These are phyloP conservation scores for Trametes polyzona DNA, from an alignment of 1,284 basidiomycete species.

Conservation along the genomic window DNA sequence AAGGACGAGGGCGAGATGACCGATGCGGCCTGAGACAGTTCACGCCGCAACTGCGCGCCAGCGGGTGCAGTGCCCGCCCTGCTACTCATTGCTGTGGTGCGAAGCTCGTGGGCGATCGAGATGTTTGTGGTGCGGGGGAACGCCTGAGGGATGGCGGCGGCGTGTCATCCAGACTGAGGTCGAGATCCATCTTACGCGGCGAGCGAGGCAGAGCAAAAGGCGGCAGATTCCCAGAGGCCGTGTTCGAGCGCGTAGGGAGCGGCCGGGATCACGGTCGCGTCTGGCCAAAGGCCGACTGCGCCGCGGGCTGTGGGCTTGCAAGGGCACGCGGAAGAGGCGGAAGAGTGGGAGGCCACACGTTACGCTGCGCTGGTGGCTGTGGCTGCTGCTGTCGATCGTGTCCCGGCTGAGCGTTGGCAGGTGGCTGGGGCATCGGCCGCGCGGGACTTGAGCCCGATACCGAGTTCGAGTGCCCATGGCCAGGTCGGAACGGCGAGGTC, in stretches of 20 bases:
- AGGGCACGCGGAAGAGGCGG: slow-evolving; percentile 38
- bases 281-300: slow-evolving; percentile 12
- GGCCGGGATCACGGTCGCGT: slow-evolving; percentile 13
- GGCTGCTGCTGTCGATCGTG: slow-evolving; percentile 10
- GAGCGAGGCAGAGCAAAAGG: slow-evolving; percentile 16
- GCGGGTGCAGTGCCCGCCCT: slow-evolving; percentile 12
- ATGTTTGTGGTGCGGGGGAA: slow-evolving; percentile 36
- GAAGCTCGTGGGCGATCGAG: slow-evolving; percentile 20
- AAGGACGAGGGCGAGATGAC: slow-evolving; percentile 34
- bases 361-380: slow-evolving; percentile 13
- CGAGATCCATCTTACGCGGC: slow-evolving; percentile 15
- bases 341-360: slow-evolving; percentile 32
- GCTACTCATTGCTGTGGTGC: slow-evolving; percentile 1
- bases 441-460: slow-evolving; percentile 10
- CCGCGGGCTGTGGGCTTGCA: slow-evolving; percentile 6
- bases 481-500: slow-evolving; percentile 9
- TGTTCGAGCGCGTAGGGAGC: slow-evolving; percentile 11
- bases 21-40: slow-evolving; percentile 25
- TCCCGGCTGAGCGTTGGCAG: slow-evolving; percentile 18
- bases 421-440: slow-evolving; percentile 20
- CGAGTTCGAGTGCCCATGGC: slow-evolving; percentile 15
- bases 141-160: slow-evolving; percentile 50
- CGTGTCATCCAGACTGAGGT: slow-evolving; percentile 55
- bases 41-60: slow-evolving; percentile 9
- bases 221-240: slow-evolving; percentile 21